Percentiles rank a stretch among this genome's conserved stretches.
Conservation (phyloP, 805 yeast genomes). For the Candida verbasci region DNA sequence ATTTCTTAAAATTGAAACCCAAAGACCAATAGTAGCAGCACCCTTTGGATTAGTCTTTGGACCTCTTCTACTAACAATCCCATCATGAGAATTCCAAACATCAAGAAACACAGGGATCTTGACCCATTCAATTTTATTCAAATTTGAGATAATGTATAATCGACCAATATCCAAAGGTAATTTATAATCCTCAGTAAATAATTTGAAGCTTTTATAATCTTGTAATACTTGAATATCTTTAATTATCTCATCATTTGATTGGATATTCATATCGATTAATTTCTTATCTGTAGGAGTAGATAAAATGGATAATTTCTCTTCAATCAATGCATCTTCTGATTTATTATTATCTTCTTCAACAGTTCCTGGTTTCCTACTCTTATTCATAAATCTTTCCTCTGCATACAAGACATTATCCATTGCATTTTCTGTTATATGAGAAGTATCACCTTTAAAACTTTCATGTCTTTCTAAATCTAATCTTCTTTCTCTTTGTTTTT, state of each 20-base stretch:
- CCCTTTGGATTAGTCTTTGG: constrained; percentile 48
- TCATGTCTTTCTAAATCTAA: constrained; percentile 23
- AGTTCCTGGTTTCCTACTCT: constrained; percentile 2
- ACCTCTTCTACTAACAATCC: constrained; percentile 76
- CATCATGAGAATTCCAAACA: constrained; percentile 79
- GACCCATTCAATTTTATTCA: constrained; percentile 68
- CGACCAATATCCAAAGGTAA: constrained; percentile 36
- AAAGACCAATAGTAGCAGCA: constrained; percentile 47
- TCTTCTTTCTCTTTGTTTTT: constrained; percentile 24
- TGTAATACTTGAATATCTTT: constrained; percentile 14
- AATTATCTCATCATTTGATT: constrained; percentile 20
- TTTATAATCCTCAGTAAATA: constrained; percentile 19
- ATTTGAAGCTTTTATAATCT: constrained; percentile 20
- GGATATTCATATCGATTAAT: constrained; percentile 18
- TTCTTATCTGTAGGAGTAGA: constrained; percentile 8
- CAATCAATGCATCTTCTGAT: constrained; percentile 10
- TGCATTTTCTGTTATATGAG: constrained; percentile 30
- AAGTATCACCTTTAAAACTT: constrained; percentile 39
- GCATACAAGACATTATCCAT: constrained; percentile 36
- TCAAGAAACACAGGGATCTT: constrained; percentile 72
- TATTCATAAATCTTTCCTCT: constrained; percentile 18
- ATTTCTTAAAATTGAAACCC: constrained; percentile 38
- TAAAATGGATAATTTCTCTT: constrained; percentile 6
- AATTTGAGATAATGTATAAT: constrained; percentile 40
- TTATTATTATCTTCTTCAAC: constrained; percentile 11